These are phyloP conservation scores for Penicillium sp. DNA, from an alignment of 2,329 filamentous ascomycete species.

Conservation along the genomic window DNA sequence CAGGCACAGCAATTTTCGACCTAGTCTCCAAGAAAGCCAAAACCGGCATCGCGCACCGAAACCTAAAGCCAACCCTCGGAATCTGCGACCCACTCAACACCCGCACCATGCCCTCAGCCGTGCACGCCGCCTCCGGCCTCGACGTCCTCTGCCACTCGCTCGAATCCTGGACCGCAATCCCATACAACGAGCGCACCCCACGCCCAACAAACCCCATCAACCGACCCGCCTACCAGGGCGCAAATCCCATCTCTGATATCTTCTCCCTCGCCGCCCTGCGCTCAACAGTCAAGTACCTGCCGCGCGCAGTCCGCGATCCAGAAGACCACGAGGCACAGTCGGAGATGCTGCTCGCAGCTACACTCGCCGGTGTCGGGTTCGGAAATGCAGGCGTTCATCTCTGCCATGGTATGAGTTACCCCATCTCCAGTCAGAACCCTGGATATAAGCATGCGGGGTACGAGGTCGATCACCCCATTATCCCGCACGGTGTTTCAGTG, in stretches of 20 bases:
- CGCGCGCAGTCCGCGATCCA: slow-evolving; percentile 78
- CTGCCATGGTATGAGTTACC: slow-evolving; percentile 92
- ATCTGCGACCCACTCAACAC: slow-evolving; percentile 88
- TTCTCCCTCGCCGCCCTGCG: slow-evolving; percentile 86
- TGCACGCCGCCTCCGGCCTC: slow-evolving; percentile 85
- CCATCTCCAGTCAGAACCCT: slow-evolving; percentile 92
- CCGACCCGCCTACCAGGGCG: slow-evolving; percentile 90
- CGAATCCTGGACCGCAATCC: slow-evolving; percentile 97
- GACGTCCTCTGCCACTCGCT: slow-evolving; percentile 94
- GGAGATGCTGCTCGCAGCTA: slow-evolving; percentile 93
- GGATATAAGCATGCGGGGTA: slow-evolving; percentile 90
- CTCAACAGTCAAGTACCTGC: slow-evolving; percentile 86
- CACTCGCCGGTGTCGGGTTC: slow-evolving; percentile 91
- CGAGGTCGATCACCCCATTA: slow-evolving; percentile 69
- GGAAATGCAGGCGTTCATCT: slow-evolving; percentile 95
- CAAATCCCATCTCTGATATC: slow-evolving; percentile 96
- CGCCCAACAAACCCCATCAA: slow-evolving; percentile 85
- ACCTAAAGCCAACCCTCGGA: slow-evolving; percentile 90
- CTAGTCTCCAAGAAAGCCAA: slow-evolving; percentile 86
- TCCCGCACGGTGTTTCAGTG: slow-evolving; percentile 93
- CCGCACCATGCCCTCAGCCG: slow-evolving; percentile 88
- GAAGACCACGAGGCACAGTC: slow-evolving; percentile 90
- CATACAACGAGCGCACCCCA: slow-evolving; percentile 80
- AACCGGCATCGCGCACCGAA: slow-evolving; percentile 92
- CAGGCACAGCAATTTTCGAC: slow-evolving; percentile 97